Conservation (phyloP, 192 early-diverging fungal species). For the Pilaira anomala region DNA sequence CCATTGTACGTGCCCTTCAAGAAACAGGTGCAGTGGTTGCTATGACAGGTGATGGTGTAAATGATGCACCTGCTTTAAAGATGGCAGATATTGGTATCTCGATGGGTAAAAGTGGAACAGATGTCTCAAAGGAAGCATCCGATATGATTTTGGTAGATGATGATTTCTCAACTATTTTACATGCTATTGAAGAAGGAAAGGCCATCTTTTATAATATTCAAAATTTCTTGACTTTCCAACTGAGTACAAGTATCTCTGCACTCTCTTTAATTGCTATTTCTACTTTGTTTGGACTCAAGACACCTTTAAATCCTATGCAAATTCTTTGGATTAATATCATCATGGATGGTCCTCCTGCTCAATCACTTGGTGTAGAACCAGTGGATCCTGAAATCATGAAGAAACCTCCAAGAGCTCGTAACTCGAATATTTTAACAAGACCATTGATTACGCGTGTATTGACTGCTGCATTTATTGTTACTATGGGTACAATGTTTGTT, state of each 20-base stretch:
- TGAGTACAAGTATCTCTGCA: constrained; percentile 91
- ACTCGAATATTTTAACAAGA: constrained; percentile 77
- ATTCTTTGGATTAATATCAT: constrained; percentile 99
- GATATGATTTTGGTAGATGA: constrained; percentile 98
- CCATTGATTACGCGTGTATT: constrained; percentile 71
- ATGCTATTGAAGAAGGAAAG: constrained; percentile 92
- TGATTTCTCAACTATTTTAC: constrained; percentile 88
- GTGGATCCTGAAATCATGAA: constrained; percentile 90
- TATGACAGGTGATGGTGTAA: constrained; percentile 97
- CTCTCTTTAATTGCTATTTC: constrained; percentile 83
- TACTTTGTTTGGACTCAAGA: constrained; percentile 80
- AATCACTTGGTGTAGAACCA: constrained; percentile 93
- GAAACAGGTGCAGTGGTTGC: constrained; percentile 83
- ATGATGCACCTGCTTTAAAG: constrained; percentile 91
- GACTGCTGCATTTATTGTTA: constrained; percentile 76
- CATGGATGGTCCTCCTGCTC: constrained; percentile 97
- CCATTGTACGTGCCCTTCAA: constrained; percentile 88
- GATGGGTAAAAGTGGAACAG: constrained; percentile 94
- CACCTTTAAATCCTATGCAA: constrained; percentile 98
- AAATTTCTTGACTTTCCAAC: constrained; percentile 95
- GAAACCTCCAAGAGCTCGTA: constrained; percentile 76
- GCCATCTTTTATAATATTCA: constrained; percentile 97
- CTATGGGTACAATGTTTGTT: constrained; percentile 79
- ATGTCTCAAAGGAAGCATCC: constrained; percentile 94
- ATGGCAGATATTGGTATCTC: constrained; percentile 96